phyloP scores from a whole-genome alignment of 2,329 filamentous ascomycete species.

The Diaporthe vaccinii region DNA sequence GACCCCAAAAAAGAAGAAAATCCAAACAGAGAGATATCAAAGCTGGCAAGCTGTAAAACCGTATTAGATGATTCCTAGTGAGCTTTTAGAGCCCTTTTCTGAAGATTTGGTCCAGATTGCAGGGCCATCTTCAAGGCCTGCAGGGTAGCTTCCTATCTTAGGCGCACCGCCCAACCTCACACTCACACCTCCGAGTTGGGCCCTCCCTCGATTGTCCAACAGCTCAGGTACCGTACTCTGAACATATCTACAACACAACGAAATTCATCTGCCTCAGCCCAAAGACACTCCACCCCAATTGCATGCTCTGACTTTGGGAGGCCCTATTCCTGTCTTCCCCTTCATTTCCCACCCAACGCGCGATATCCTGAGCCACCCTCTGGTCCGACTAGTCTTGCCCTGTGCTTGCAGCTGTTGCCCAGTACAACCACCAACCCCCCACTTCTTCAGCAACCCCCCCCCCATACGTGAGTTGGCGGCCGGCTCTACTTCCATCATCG shows the following conservation, averaged over 20 bases:
- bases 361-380: neutral
- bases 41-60: neutral
- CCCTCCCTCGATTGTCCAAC: neutral
- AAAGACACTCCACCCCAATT: neutral
- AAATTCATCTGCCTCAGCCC: neutral
- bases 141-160: constrained; percentile 7
- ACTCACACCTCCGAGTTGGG: neutral
- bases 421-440: constrained; percentile 1
- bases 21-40: too few species aligned
- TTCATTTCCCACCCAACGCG: neutral
- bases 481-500: neutral
- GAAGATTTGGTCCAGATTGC: neutral
- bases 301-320: too few species aligned
- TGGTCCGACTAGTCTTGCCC: neutral
- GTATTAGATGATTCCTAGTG: neutral
- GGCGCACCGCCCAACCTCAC: neutral
- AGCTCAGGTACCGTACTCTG: neutral
- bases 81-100: neutral
- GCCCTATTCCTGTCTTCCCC: neutral
- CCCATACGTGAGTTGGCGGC: neutral
- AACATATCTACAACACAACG: neutral
- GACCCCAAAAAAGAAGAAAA: neutral
- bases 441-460: constrained; percentile 8
- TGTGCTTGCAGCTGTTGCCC: constrained; percentile 18
- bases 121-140: neutral